Evolutionary conservation across 2,329 filamentous ascomycete species (phyloP).

Genomic region (Trichoderma sp.): DNA sequence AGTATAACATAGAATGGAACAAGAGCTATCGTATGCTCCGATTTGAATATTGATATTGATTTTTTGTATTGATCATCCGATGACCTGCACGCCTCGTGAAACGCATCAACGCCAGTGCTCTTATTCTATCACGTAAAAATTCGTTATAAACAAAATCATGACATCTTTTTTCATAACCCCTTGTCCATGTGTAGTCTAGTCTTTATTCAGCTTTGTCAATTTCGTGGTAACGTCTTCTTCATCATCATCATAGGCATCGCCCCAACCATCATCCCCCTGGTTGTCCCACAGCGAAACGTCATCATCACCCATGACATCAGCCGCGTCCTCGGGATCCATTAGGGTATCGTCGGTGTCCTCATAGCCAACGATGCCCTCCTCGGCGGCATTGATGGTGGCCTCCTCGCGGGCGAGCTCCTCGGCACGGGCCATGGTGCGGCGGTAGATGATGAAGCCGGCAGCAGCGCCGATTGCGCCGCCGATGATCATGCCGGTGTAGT

Average conservation of each 20-base stretch:
- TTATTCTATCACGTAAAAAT: not conserved
- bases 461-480: conserved; percentile 67
- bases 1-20: conserved; percentile 9
- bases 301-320: conserved; percentile 56
- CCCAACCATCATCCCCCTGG: conserved; percentile 34
- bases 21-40: not conserved
- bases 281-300: conserved; percentile 58
- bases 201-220: conserved; percentile 1
- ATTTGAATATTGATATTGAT: not conserved
- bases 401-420: conserved; percentile 54
- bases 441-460: conserved; percentile 85
- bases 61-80: not conserved
- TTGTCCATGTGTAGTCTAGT: not conserved
- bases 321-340: conserved; percentile 49
- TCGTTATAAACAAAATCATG: not conserved
- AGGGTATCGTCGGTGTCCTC: conserved; percentile 45
- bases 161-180: not conserved
- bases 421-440: conserved; percentile 61
- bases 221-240: not conserved
- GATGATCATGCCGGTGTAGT: conserved; percentile 76
- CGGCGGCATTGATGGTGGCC: conserved; percentile 30
- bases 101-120: not conserved
- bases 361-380: conserved; percentile 38
- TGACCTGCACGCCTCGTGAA: not conserved
- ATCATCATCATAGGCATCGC: conserved; percentile 24